Percentiles rank a stretch among this genome's conserved stretches.
Evolutionary conservation across 208 protist species (phyloP).

Genomic region (Wallacemonas sp.): DNA sequence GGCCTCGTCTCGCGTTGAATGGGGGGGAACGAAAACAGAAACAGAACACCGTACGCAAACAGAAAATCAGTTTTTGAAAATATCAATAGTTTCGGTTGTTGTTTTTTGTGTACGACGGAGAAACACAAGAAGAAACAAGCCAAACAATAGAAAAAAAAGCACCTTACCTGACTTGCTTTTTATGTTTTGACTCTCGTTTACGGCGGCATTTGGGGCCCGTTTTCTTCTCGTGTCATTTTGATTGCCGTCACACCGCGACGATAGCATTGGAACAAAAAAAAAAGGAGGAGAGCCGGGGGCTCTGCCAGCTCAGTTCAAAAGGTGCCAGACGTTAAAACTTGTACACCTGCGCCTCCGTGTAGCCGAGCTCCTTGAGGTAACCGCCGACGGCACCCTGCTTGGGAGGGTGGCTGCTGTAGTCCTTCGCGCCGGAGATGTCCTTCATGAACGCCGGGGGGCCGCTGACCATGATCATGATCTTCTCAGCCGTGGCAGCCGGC

Average conservation of each 20-base stretch:
- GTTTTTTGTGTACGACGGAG: not conserved
- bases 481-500: slow-evolving; percentile 44
- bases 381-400: slow-evolving; percentile 66
- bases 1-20: too few species aligned
- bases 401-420: slow-evolving; percentile 44
- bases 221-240: too few species aligned
- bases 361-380: slow-evolving; percentile 77
- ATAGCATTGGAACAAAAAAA: slow-evolving; percentile 11
- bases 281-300: not conserved
- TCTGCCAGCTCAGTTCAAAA: not conserved
- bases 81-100: not conserved
- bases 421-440: slow-evolving; percentile 70
- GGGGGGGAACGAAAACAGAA: too few species aligned
- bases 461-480: slow-evolving; percentile 59
- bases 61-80: too few species aligned
- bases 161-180: too few species aligned
- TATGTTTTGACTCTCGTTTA: too few species aligned
- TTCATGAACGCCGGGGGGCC: slow-evolving; percentile 84
- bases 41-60: too few species aligned
- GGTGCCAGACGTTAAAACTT: too few species aligned
- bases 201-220: too few species aligned
- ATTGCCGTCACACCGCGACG: too few species aligned
- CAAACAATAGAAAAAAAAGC: slow-evolving; percentile 20
- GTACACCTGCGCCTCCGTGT: slow-evolving; percentile 58
- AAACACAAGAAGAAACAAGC: slow-evolving; percentile 11